phyloP scores from a whole-genome alignment of 305 asterid species.

The Solanum aculeatissimum region DNA sequence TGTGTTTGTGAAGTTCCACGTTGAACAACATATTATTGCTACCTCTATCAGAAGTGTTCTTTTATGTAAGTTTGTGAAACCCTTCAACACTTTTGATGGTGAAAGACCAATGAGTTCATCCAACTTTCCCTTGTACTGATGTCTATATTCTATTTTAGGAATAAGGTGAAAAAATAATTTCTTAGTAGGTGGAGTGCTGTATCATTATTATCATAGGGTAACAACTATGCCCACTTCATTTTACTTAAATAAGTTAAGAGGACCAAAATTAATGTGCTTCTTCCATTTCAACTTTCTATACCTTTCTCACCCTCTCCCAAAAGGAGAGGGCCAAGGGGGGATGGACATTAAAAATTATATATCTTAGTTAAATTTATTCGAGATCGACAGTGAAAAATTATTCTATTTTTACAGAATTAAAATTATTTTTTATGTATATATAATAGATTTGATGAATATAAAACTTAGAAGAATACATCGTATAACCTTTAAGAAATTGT shows the following conservation, averaged over 20 bases:
- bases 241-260: neutral
- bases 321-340: neutral
- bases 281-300: neutral
- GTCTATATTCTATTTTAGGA: neutral
- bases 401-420: too few species aligned
- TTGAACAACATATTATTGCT: neutral
- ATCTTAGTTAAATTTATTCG: neutral
- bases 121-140: neutral
- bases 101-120: neutral
- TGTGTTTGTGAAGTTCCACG: neutral
- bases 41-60: neutral
- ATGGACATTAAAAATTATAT: neutral
- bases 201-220: neutral
- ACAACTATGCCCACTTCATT: neutral
- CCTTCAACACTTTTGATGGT: neutral
- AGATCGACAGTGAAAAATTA: too few species aligned
- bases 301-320: neutral
- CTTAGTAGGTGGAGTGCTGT: neutral
- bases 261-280: neutral
- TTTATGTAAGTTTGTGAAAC: neutral
- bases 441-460: too few species aligned
- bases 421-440: too few species aligned
- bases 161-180: neutral
- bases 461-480: neutral
- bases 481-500: neutral